phyloP scores from a whole-genome alignment of 2,329 filamentous ascomycete genomes.

The Incumbomyces delicatus region DNA sequence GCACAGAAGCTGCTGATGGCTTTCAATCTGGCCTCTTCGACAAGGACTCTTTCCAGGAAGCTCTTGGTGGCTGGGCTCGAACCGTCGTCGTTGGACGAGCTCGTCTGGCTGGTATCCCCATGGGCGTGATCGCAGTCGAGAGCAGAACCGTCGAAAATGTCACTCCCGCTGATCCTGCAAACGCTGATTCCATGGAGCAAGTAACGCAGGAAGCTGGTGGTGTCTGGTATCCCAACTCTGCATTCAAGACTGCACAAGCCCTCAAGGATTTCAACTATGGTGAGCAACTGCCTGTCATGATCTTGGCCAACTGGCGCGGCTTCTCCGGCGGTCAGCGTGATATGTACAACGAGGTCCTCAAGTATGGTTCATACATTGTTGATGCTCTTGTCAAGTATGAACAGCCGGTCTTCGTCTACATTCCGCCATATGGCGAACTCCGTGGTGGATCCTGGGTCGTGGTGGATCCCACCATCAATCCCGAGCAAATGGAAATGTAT shows the following conservation, averaged over 20 bases:
- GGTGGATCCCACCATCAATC: slow-evolving; percentile 96
- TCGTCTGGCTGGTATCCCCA: slow-evolving; percentile 89
- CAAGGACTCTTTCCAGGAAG: slow-evolving; percentile 91
- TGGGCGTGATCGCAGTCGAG: slow-evolving; percentile 97
- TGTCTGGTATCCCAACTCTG: slow-evolving; percentile 99
- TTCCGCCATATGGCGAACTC: slow-evolving; percentile 89
- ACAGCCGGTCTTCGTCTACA: slow-evolving; percentile 98
- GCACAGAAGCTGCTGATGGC: slow-evolving; percentile 73
- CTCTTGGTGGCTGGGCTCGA: slow-evolving; percentile 91
- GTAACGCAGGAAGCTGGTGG: slow-evolving; percentile 90
- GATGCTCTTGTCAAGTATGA: slow-evolving; percentile 97
- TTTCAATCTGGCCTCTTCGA: slow-evolving; percentile 92
- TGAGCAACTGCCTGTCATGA: slow-evolving; percentile 97
- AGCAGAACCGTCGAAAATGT: slow-evolving; percentile 94
- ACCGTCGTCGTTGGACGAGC: slow-evolving; percentile 95
- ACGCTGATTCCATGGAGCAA: slow-evolving; percentile 96
- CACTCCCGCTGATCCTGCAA: slow-evolving; percentile 90
- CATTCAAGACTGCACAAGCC: slow-evolving; percentile 98
- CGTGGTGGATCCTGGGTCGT: slow-evolving; percentile 99
- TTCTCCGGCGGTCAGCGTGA: slow-evolving; percentile 99
- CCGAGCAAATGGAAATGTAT: slow-evolving; percentile 97
- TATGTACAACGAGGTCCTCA: slow-evolving; percentile 99
- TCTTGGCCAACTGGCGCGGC: slow-evolving; percentile 98
- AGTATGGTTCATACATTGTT: slow-evolving; percentile 98
- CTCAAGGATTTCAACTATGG: slow-evolving; percentile 99